Conservation (phyloP, 345 rosid species). For the Viola odorata region DNA sequence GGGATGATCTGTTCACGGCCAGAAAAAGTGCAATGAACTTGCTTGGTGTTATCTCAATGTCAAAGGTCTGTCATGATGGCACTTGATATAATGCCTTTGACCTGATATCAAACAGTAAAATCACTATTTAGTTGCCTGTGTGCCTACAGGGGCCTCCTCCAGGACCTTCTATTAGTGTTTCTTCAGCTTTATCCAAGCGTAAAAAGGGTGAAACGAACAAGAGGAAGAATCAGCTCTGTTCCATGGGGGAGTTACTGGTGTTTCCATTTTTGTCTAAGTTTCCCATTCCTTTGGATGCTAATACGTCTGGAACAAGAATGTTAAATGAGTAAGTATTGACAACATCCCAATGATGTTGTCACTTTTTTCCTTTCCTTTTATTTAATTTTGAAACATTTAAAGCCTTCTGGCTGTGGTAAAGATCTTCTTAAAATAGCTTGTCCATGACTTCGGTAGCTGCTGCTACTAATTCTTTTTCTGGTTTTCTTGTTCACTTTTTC, state of each 20-base stretch:
- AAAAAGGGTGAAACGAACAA: slow-evolving; percentile 70
- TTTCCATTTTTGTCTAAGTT: slow-evolving; percentile 79
- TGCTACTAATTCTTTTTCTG: neutral
- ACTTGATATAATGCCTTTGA: slow-evolving; percentile 9
- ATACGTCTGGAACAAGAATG: slow-evolving; percentile 41
- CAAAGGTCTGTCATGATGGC: slow-evolving; percentile 45
- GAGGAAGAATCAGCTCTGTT: slow-evolving; percentile 37
- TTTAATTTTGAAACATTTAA: too few species aligned
- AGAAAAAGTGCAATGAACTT: slow-evolving; percentile 85
- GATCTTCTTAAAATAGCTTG: too few species aligned
- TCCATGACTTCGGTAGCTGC: too few species aligned
- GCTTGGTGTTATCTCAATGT: slow-evolving; percentile 74
- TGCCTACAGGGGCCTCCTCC: slow-evolving; percentile 64
- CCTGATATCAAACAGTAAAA: neutral
- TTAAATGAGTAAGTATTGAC: slow-evolving; percentile 46
- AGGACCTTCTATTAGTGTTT: slow-evolving; percentile 33
- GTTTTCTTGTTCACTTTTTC: slow-evolving; percentile 11
- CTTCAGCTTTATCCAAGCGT: slow-evolving; percentile 58
- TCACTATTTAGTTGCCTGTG: slow-evolving; percentile 13
- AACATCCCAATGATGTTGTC: slow-evolving; percentile 12
- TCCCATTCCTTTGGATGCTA: slow-evolving; percentile 47
- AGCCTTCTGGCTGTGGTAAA: too few species aligned
- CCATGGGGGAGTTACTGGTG: slow-evolving; percentile 79
- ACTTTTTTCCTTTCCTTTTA: neutral
- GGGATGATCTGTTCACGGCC: slow-evolving; percentile 79